These are phyloP conservation scores for Bidens hawaiensis DNA, from an alignment of 140 eudicot genomes.

Conservation along the genomic window DNA sequence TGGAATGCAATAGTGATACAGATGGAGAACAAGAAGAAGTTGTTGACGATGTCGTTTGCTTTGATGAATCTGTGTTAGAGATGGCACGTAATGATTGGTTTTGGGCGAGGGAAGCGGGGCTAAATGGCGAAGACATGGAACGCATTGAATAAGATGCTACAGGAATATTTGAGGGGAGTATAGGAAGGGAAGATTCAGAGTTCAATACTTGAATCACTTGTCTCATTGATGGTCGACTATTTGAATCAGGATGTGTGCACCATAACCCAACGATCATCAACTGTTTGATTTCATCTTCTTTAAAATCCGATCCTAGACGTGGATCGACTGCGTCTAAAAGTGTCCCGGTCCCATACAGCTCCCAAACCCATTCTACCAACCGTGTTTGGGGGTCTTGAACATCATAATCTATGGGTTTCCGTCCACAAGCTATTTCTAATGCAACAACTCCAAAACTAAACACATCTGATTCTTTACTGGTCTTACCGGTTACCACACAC, in stretches of 20 bases:
- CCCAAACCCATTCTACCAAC: slow-evolving; percentile 36
- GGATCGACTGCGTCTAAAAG: slow-evolving; percentile 22
- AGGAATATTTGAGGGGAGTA: slow-evolving; percentile 25
- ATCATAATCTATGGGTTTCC: slow-evolving; percentile 18
- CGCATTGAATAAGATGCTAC: slow-evolving; percentile 22
- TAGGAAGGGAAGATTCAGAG: slow-evolving; percentile 23
- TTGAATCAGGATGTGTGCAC: slow-evolving; percentile 31
- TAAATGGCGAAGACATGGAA: not conserved
- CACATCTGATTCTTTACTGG: slow-evolving; percentile 40
- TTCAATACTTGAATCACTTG: slow-evolving; percentile 30
- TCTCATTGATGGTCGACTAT: slow-evolving; percentile 27
- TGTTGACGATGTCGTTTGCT: slow-evolving; percentile 3
- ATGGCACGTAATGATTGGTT: slow-evolving; percentile 1
- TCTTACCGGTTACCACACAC: slow-evolving; percentile 21
- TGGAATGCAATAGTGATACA: not conserved
- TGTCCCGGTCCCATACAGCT: slow-evolving; percentile 11
- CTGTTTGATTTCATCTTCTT: slow-evolving; percentile 10
- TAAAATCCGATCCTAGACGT: slow-evolving; percentile 3
- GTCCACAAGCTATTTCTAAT: slow-evolving; percentile 33
- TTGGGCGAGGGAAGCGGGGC: not conserved
- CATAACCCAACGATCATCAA: slow-evolving; percentile 33
- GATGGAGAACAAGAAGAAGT: slow-evolving; percentile 7
- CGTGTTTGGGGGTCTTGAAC: not conserved
- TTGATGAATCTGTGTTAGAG: slow-evolving; percentile 10
- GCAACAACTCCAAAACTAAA: slow-evolving; percentile 41